Percentiles rank a stretch among this genome's conserved stretches.
These are phyloP conservation scores for Xylaria scruposa DNA, from an alignment of 495 filamentous ascomycete genomes.

Conservation along the genomic window DNA sequence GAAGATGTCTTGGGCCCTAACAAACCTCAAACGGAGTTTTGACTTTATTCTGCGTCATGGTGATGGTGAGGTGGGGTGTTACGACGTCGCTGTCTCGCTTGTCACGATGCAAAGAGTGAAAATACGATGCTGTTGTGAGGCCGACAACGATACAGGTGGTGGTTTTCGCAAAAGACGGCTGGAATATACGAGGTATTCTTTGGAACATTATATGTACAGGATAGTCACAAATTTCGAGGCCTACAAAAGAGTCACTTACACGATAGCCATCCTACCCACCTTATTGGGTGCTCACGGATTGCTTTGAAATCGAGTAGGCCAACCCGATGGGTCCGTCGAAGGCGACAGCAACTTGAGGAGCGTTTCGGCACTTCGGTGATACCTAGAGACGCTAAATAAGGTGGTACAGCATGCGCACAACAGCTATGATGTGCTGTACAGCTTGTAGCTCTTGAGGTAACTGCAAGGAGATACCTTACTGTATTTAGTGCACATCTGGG, in stretches of 20 bases:
- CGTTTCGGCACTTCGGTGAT: background rate
- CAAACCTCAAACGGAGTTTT: slow-evolving; percentile 56
- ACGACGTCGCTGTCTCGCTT: slow-evolving; percentile 28
- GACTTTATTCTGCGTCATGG: slow-evolving; percentile 39
- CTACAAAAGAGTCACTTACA: slow-evolving; percentile 39
- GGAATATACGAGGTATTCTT: slow-evolving; percentile 31
- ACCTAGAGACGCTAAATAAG: background rate
- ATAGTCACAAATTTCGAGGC: slow-evolving; percentile 23
- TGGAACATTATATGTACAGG: slow-evolving; percentile 32
- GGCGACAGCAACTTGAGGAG: slow-evolving; percentile 15
- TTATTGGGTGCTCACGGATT: slow-evolving; percentile 35
- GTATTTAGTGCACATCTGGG: background rate
- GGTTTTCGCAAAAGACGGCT: too few species aligned
- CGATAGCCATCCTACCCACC: slow-evolving; percentile 30
- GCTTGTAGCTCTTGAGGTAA: too few species aligned
- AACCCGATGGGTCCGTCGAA: slow-evolving; percentile 26
- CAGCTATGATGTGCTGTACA: too few species aligned
- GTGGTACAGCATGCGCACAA: slow-evolving; percentile 3
- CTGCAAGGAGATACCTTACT: background rate
- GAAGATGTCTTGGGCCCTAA: slow-evolving; percentile 25
- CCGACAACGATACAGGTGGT: slow-evolving; percentile 30
- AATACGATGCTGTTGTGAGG: slow-evolving; percentile 33
- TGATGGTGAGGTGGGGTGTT: slow-evolving; percentile 26
- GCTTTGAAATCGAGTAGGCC: slow-evolving; percentile 51
- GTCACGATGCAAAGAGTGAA: slow-evolving; percentile 29